Conservation (phyloP, 2,329 filamentous ascomycete species). For the Sclerotinia spermophila region DNA sequence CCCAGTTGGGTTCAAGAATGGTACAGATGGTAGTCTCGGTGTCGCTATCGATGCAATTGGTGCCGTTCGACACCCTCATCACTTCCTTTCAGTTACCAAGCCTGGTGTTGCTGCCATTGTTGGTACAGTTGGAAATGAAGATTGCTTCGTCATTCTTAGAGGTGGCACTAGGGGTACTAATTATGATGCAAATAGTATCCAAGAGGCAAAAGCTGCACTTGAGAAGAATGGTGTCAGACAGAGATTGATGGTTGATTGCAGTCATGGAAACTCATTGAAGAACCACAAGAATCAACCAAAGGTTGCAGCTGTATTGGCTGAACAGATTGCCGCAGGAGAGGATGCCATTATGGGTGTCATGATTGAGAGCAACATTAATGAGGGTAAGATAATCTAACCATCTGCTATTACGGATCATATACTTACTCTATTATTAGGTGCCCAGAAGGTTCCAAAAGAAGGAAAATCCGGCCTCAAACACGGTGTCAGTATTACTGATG, state of each 20-base stretch:
- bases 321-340: constrained; percentile 83
- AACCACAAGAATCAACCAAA: constrained; percentile 97
- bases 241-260: constrained; percentile 95
- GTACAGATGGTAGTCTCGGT: constrained; percentile 83
- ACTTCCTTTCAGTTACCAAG: constrained; percentile 97
- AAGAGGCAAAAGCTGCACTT: constrained; percentile 76
- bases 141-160: constrained; percentile 94
- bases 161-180: constrained; percentile 93
- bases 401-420: neutral
- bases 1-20: constrained; percentile 99
- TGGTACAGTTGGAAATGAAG: constrained; percentile 88
- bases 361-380: constrained; percentile 97
- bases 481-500: constrained; percentile 95
- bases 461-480: constrained; percentile 83
- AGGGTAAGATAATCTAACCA: constrained; percentile 52
- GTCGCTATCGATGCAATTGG: constrained; percentile 96
- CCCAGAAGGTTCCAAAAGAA: constrained; percentile 86
- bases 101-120: constrained; percentile 93
- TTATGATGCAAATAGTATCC: constrained; percentile 82
- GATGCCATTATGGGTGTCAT: constrained; percentile 88
- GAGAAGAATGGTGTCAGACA: constrained; percentile 68
- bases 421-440: constrained; percentile 49
- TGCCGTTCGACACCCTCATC: constrained; percentile 85
- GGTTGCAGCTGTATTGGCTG: constrained; percentile 76
- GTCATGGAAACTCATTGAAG: constrained; percentile 93